A percentile compares a stretch with the other conserved stretches of the same genome.
phyloP scores from a whole-genome alignment of 176 grass and related monocot genomes.

The Chrysopogon serrulatus region DNA sequence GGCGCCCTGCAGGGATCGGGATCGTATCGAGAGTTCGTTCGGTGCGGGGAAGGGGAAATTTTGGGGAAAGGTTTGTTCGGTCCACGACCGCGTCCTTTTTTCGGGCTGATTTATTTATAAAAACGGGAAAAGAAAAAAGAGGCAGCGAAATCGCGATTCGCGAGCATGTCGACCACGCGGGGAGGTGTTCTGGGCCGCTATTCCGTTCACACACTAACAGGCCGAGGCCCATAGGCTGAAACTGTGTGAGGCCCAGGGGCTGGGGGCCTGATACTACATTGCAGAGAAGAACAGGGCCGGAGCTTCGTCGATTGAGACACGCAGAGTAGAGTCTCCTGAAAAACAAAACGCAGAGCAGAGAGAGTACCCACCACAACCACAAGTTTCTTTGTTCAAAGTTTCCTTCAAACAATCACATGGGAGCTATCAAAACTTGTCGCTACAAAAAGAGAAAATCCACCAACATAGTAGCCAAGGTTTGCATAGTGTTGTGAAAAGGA shows the following conservation, averaged over 20 bases:
- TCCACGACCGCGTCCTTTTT: slow-evolving; percentile 34
- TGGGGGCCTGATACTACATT: background rate
- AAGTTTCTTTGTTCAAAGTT: background rate
- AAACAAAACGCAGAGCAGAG: background rate
- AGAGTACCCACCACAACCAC: background rate
- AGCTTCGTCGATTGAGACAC: background rate
- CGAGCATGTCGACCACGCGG: background rate
- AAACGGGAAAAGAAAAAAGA: slow-evolving; percentile 16
- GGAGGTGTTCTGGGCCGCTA: background rate
- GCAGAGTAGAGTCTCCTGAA: too few relatives aligned
- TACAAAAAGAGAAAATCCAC: background rate
- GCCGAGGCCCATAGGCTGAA: background rate
- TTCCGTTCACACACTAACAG: background rate
- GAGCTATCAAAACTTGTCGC: background rate
- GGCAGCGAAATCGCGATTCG: slow-evolving; percentile 3
- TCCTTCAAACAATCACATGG: background rate
- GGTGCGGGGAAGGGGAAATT: slow-evolving; percentile 21
- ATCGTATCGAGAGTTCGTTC: slow-evolving; percentile 17
- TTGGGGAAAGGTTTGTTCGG: slow-evolving; percentile 43
- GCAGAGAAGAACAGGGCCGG: background rate
- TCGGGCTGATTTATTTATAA: slow-evolving; percentile 33
- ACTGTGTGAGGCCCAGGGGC: background rate
- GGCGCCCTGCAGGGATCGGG: background rate
- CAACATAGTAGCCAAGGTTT: background rate
- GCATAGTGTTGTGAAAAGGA: background rate